Evolutionary conservation across 768 basidiomycete genomes (phyloP).

Genomic region (Suillus luteus): DNA sequence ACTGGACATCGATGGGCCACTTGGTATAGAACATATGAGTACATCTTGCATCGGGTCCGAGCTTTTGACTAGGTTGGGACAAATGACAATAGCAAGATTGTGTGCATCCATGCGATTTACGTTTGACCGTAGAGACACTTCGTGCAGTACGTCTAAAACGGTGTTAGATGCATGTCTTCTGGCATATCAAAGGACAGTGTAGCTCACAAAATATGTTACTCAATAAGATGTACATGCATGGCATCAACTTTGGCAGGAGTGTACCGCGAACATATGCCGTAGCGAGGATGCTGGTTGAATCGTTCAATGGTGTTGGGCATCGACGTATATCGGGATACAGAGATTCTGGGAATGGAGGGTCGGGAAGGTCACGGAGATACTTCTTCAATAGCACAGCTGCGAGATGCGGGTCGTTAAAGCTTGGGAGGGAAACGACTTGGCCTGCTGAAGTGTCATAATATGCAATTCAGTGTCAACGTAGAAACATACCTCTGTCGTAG

Average conservation of each 20-base stretch:
- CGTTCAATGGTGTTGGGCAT: conserved; percentile 61
- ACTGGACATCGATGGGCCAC: conserved; percentile 41
- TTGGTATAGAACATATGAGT: conserved; percentile 67
- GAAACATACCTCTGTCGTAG: conserved; percentile 69
- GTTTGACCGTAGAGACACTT: conserved; percentile 67
- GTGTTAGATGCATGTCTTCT: background rate
- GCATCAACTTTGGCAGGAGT: conserved; percentile 66
- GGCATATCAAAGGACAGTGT: background rate
- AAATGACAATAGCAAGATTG: conserved; percentile 79
- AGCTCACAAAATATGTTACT: conserved; percentile 65
- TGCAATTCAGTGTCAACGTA: background rate
- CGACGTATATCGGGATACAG: conserved; percentile 64
- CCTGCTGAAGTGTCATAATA: conserved; percentile 41
- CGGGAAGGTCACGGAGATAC: conserved; percentile 78
- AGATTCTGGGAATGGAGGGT: conserved; percentile 73
- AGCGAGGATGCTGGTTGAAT: conserved; percentile 56
- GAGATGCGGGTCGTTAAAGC: conserved; percentile 75
- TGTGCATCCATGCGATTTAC: conserved; percentile 81
- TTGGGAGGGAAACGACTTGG: conserved; percentile 76
- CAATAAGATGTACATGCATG: conserved; percentile 73
- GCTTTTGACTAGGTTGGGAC: conserved; percentile 77
- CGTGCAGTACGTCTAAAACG: conserved; percentile 70
- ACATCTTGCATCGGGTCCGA: conserved; percentile 71
- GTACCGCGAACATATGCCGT: conserved; percentile 69
- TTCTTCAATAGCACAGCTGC: conserved; percentile 88